Percentiles rank a stretch among this genome's conserved stretches.
Evolutionary conservation across 2,329 filamentous ascomycete genomes (phyloP).

Genomic region (Simplicillium sp.): DNA sequence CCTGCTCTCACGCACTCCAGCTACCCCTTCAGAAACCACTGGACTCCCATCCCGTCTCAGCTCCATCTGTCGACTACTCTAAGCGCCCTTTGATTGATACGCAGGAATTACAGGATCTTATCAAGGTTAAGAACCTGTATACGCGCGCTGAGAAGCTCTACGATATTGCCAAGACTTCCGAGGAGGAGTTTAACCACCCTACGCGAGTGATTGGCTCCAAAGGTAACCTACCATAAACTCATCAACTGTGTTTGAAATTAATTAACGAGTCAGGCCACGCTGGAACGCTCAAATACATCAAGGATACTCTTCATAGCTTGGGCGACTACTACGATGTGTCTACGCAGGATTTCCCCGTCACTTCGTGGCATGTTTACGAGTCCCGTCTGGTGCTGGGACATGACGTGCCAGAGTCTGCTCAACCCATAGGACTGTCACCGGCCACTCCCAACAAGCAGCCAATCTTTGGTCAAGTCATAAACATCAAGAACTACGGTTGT

Average conservation of each 20-base stretch:
- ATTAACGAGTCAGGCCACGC: constrained; percentile 38
- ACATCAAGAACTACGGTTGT: constrained; percentile 56
- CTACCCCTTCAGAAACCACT: background rate
- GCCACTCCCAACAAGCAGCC: constrained; percentile 50
- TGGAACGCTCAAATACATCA: constrained; percentile 56
- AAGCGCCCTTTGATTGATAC: constrained; percentile 38
- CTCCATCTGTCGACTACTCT: constrained; percentile 9
- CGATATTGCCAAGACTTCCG: constrained; percentile 48
- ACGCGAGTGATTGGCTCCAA: constrained; percentile 62
- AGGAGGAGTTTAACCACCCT: constrained; percentile 55
- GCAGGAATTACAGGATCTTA: constrained; percentile 44
- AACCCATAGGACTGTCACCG: constrained; percentile 57
- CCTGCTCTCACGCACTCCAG: background rate
- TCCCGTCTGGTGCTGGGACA: constrained; percentile 47
- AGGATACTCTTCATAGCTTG: constrained; percentile 40
- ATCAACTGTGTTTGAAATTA: no score
- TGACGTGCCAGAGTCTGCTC: constrained; percentile 37
- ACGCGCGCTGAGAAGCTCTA: constrained; percentile 52
- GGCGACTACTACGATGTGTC: constrained; percentile 52
- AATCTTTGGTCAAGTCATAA: constrained; percentile 49
- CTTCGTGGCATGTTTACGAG: constrained; percentile 50
- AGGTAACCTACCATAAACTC: constrained; percentile 28
- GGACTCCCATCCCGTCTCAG: constrained; percentile 1
- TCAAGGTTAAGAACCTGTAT: constrained; percentile 46
- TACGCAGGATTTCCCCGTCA: constrained; percentile 56